phyloP scores from a whole-genome alignment of 345 rosid species.

The Citrus sinensis region DNA sequence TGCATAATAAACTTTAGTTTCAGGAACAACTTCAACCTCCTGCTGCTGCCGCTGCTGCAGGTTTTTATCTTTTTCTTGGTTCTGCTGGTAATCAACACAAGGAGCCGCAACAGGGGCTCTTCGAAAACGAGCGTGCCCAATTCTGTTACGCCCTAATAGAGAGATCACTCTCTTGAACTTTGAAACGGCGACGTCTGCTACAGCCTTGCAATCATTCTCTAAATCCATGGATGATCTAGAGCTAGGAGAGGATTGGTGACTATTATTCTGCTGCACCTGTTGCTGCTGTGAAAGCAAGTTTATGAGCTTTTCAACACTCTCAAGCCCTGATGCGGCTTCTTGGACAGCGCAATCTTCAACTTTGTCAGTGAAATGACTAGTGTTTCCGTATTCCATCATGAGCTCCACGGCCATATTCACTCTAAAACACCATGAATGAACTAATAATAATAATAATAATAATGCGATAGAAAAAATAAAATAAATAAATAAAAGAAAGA shows the following conservation, averaged over 20 bases:
- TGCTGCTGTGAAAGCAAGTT: constrained; percentile 55
- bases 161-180: constrained; percentile 85
- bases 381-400: constrained; percentile 39
- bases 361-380: constrained; percentile 27
- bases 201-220: constrained; percentile 50
- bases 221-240: constrained; percentile 38
- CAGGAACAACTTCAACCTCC: background rate
- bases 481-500: constrained; percentile 4
- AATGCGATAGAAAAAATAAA: background rate
- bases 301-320: constrained; percentile 73
- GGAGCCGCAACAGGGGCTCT: constrained; percentile 45
- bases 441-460: too few species aligned
- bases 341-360: constrained; percentile 60
- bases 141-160: constrained; percentile 71
- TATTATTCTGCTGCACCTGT: constrained; percentile 9
- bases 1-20: constrained; percentile 44
- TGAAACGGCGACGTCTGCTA: constrained; percentile 71
- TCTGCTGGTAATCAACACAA: constrained; percentile 7
- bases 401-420: constrained; percentile 55
- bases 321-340: constrained; percentile 85
- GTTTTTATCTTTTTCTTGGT: constrained; percentile 13
- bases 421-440: constrained; percentile 17
- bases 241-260: background rate
- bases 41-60: background rate
- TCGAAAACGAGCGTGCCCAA: constrained; percentile 95